Conservation (phyloP, 2,329 filamentous ascomycete species). For the Colletotrichum incanum region DNA sequence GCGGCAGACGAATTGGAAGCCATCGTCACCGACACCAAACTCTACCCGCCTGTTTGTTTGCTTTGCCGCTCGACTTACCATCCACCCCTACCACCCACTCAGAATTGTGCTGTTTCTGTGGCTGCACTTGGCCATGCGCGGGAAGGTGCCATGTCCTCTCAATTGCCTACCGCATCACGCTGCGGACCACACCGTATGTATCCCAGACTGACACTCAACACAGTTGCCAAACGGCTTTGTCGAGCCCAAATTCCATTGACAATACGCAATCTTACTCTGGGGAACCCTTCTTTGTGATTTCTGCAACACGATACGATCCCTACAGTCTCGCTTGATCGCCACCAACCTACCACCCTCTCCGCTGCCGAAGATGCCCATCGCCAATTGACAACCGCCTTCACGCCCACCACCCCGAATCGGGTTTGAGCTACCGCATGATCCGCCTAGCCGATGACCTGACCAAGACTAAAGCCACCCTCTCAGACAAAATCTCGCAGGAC, state of each 20-base stretch:
- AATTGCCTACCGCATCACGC: neutral
- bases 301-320: neutral
- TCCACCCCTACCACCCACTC: too few relatives aligned
- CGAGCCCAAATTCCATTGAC: neutral
- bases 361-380: neutral
- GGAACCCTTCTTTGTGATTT: too few relatives aligned
- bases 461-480: neutral
- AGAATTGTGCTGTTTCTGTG: neutral
- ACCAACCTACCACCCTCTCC: neutral
- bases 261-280: neutral
- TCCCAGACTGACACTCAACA: neutral
- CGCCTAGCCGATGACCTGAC: neutral
- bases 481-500: neutral
- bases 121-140: neutral
- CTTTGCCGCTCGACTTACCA: too few relatives aligned
- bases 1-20: neutral
- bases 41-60: neutral
- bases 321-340: neutral
- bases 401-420: neutral
- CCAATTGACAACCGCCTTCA: neutral
- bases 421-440: neutral
- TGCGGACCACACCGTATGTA: neutral
- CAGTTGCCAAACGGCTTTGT: neutral
- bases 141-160: neutral
- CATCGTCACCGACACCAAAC: neutral